phyloP scores from a whole-genome alignment of 208 protist genomes.

The Trypanosoma vivax region DNA sequence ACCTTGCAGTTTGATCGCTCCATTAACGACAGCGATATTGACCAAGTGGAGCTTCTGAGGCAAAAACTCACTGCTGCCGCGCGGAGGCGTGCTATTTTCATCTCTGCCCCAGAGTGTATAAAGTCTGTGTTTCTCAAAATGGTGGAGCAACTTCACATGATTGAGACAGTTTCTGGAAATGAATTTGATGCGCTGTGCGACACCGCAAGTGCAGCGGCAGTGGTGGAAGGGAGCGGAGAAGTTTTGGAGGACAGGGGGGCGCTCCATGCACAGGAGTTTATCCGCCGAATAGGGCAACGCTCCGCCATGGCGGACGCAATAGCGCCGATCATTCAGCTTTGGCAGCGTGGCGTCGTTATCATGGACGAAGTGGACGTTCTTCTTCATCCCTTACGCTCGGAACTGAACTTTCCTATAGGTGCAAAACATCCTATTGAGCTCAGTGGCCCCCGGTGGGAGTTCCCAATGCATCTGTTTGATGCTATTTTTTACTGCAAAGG shows the following conservation, averaged over 20 bases:
- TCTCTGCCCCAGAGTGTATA: constrained; percentile 85
- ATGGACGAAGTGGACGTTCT: constrained; percentile 95
- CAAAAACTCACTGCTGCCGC: constrained; percentile 69
- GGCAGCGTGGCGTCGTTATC: constrained; percentile 82
- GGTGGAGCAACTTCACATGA: constrained; percentile 86
- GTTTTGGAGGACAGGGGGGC: too few relatives aligned
- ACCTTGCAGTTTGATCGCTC: constrained; percentile 75
- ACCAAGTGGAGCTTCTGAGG: constrained; percentile 36
- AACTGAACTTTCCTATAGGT: constrained; percentile 96
- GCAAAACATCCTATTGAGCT: constrained; percentile 88
- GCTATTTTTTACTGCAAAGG: constrained; percentile 63
- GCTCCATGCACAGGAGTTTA: constrained; percentile 27
- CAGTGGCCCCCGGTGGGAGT: constrained; percentile 81
- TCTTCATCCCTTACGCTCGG: constrained; percentile 91
- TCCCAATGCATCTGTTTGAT: constrained; percentile 92
- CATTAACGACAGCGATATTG: constrained; percentile 41
- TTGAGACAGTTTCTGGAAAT: constrained; percentile 48
- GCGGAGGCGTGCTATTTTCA: constrained; percentile 66
- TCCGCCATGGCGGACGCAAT: constrained; percentile 65
- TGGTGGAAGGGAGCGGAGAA: too few relatives aligned
- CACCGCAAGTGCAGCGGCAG: constrained; percentile 31
- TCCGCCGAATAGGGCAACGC: constrained; percentile 33
- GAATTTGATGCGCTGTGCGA: constrained; percentile 30
- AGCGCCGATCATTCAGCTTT: constrained; percentile 77
- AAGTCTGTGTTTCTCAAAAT: constrained; percentile 93